Evolutionary conservation across 768 basidiomycete species (phyloP), one percentile per base, ranked within the genome.

Genomic region (Flagelloscypha sp.): DNA sequence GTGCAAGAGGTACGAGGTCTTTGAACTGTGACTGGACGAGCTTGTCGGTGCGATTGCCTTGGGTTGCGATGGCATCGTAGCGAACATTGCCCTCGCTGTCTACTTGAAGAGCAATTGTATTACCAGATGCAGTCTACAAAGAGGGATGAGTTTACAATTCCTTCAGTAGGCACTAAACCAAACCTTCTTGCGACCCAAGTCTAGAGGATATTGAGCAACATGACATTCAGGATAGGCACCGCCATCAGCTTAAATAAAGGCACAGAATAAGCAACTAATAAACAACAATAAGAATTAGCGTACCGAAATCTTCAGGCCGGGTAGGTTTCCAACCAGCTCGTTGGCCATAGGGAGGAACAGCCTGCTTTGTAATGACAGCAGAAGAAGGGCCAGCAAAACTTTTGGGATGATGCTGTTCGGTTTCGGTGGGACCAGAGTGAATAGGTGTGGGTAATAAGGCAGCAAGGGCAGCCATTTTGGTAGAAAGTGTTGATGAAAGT

Each of bases 31-130:
- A 90, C 53, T 98, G 94, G 8, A 98, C 73, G 36, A 78, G 61
- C 56, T 87, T 87, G 47, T 84, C 89, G 1, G 73, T 68, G 15
- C 88, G 79, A 50, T 95, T 87, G 25, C 95, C 95, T 59, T 98
- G 92, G 42, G 83, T 82, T 7, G 94, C 94, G 47, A 98, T 97
- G 34, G 87, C 93, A 58, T 95, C 93, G 54, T 97, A 99, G 44
- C 88, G 83, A 34, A 98, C 92, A 43, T 90, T 93, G 30, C 95
- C 95, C 57, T 95, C 93, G 40, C 76, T 76, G 52, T 99, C 94
- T 19, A 98, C 94, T 71, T 94, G 93, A 3, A 99, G 74, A 5
- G 95, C 92, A 7, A 99, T 74, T 0, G 95, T 98, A 50, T 93
- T 94, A 5, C 94, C 94, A 16, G 86, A 79, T 4, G 86, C 80